These are phyloP conservation scores for Byssoonygena ceratinophila DNA, from an alignment of 2,329 filamentous ascomycete species.

Conservation along the genomic window DNA sequence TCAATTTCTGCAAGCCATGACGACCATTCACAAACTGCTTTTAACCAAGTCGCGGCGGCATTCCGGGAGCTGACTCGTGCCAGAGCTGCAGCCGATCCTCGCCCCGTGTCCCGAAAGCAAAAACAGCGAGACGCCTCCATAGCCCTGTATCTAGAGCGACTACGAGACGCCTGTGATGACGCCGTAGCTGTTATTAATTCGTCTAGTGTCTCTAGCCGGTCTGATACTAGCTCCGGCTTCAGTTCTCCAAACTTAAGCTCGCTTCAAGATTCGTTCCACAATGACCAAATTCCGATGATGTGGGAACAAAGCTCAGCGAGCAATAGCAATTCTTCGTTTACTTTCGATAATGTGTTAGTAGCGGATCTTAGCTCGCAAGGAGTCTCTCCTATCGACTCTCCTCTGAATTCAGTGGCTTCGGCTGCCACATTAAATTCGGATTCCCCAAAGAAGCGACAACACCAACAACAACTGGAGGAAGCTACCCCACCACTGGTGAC, in stretches of 20 bases:
- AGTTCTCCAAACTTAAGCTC: constrained; percentile 1
- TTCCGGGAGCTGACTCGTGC: constrained; percentile 29
- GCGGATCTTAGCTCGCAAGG: constrained; percentile 2
- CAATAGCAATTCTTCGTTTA: constrained; percentile 20
- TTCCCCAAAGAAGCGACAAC: background rate
- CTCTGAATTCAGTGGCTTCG: constrained; percentile 1
- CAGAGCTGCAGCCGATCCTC: constrained; percentile 29
- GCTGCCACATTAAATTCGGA: constrained; percentile 11
- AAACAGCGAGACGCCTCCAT: constrained; percentile 36
- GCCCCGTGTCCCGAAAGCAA: constrained; percentile 29
- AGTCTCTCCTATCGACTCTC: background rate
- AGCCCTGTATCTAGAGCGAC: constrained; percentile 32
- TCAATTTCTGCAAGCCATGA: background rate
- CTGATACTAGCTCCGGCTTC: background rate
- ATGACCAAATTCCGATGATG: constrained; percentile 4
- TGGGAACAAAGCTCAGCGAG: constrained; percentile 13
- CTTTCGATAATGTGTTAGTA: constrained; percentile 1
- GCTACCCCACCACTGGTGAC: constrained; percentile 10
- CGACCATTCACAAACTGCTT: constrained; percentile 11
- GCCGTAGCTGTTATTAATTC: constrained; percentile 13
- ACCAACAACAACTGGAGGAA: no score
- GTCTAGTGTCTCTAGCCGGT: background rate
- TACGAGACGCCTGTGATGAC: constrained; percentile 24
- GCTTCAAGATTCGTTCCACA: constrained; percentile 4
- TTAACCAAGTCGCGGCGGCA: constrained; percentile 15